phyloP scores from a whole-genome alignment of 345 rosid species.

The Bruguiera parviflora region DNA sequence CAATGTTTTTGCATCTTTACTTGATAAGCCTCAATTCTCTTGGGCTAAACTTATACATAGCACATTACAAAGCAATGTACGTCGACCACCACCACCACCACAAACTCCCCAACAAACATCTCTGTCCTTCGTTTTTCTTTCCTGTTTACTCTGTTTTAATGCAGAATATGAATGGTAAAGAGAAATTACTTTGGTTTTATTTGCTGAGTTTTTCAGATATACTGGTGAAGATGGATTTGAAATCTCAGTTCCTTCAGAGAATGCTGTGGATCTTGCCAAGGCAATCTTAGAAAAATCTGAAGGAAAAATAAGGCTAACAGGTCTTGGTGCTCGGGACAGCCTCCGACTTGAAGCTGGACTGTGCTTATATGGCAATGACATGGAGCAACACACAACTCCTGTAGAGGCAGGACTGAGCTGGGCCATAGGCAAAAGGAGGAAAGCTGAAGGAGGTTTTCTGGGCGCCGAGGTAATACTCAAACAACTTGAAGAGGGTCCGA shows the following conservation, averaged over 20 bases:
- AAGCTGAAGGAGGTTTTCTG: conserved; percentile 93
- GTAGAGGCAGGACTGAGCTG: conserved; percentile 96
- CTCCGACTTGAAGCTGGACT: conserved; percentile 96
- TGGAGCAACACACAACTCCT: conserved; percentile 87
- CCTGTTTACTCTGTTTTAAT: too few relatives aligned
- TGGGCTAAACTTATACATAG: background rate
- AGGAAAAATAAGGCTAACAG: conserved; percentile 89
- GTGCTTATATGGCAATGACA: conserved; percentile 90
- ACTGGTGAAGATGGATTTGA: conserved; percentile 99
- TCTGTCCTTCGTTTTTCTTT: background rate
- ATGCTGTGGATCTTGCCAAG: conserved; percentile 81
- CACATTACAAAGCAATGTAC: background rate
- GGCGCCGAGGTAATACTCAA: conserved; percentile 90
- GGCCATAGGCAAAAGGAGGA: conserved; percentile 98
- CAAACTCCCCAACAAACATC: too few relatives aligned
- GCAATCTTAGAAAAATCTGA: conserved; percentile 94
- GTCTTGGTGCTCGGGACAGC: conserved; percentile 96
- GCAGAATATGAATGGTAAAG: background rate
- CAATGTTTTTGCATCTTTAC: background rate
- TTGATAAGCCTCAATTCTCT: background rate
- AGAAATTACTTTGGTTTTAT: background rate
- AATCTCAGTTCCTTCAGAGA: conserved; percentile 87
- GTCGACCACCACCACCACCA: too few relatives aligned
- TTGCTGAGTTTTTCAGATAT: conserved; percentile 49
- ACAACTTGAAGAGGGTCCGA: conserved; percentile 85